Evolutionary conservation across 2,329 filamentous ascomycete genomes (phyloP).

Genomic region (Nigrospora osmanthi): DNA sequence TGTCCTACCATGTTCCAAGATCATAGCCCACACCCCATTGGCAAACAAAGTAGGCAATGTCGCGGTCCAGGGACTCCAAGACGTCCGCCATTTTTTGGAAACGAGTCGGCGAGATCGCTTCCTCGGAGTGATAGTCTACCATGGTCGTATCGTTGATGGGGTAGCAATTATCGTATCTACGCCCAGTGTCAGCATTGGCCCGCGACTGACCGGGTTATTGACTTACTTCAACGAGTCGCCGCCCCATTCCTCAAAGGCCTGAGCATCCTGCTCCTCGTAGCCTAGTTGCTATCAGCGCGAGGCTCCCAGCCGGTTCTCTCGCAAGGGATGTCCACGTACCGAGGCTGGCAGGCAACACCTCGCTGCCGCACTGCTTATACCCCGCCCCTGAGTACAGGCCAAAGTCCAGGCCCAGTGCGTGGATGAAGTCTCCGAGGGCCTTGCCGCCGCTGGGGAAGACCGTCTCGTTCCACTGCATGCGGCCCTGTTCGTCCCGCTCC

Average conservation of each 20-base stretch:
- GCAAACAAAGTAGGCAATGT: slow-evolving; percentile 41
- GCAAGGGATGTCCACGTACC: slow-evolving; percentile 18
- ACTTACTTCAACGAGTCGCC: slow-evolving; percentile 44
- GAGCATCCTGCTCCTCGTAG: slow-evolving; percentile 31
- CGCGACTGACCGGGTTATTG: background rate
- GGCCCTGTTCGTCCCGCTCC: slow-evolving; percentile 31
- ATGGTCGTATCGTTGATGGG: slow-evolving; percentile 30
- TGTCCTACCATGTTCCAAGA: slow-evolving; percentile 32
- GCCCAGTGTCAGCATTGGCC: background rate
- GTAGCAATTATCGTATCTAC: slow-evolving; percentile 41
- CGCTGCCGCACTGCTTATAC: slow-evolving; percentile 34
- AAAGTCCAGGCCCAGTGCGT: slow-evolving; percentile 38
- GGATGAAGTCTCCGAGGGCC: slow-evolving; percentile 40
- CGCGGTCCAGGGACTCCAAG: slow-evolving; percentile 27
- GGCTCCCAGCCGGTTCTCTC: background rate
- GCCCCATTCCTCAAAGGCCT: slow-evolving; percentile 32
- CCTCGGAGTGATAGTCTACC: slow-evolving; percentile 30
- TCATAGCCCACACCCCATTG: slow-evolving; percentile 44
- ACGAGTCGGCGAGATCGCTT: slow-evolving; percentile 28
- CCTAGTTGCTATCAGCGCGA: slow-evolving; percentile 14
- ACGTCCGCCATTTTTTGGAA: slow-evolving; percentile 38
- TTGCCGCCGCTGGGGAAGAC: slow-evolving; percentile 42
- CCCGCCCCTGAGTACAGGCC: slow-evolving; percentile 46
- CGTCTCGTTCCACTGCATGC: slow-evolving; percentile 39
- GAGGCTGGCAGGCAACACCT: slow-evolving; percentile 32